Evolutionary conservation across 2,329 filamentous ascomycete genomes (phyloP).

Genomic region (Neonectria coccinea): DNA sequence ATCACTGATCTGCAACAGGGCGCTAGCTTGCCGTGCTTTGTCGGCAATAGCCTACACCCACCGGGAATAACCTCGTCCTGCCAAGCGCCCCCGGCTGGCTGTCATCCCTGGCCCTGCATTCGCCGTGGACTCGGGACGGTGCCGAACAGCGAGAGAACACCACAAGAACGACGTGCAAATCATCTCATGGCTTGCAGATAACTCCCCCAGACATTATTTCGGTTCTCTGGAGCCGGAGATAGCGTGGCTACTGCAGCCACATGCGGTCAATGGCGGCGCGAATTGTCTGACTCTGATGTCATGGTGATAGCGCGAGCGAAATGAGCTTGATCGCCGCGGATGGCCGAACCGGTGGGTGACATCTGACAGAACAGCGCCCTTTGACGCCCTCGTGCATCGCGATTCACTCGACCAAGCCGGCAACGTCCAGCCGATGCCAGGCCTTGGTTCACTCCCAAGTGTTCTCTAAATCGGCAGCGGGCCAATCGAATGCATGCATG

Average conservation of each 20-base stretch:
- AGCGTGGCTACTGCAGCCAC: slow-evolving; percentile 25
- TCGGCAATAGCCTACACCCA: slow-evolving; percentile 36
- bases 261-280: slow-evolving; percentile 32
- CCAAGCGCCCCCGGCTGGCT: slow-evolving; percentile 2
- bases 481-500: slow-evolving; percentile 26
- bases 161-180: slow-evolving; percentile 1
- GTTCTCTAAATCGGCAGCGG: slow-evolving; percentile 10
- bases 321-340: slow-evolving; percentile 32
- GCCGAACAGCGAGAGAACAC: not conserved
- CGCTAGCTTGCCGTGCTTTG: slow-evolving; percentile 29
- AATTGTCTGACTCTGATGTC: slow-evolving; percentile 39
- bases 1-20: slow-evolving; percentile 36
- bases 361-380: slow-evolving; percentile 11
- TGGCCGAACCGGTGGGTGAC: slow-evolving; percentile 29
- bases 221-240: slow-evolving; percentile 11
- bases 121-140: not conserved
- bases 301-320: slow-evolving; percentile 29
- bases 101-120: slow-evolving; percentile 1
- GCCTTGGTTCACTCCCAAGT: slow-evolving; percentile 16
- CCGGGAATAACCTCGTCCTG: slow-evolving; percentile 33
- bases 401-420: slow-evolving; percentile 18
- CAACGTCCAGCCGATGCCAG: slow-evolving; percentile 31
- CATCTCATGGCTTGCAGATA: not conserved
- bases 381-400: not conserved
- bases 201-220: not conserved